A percentile compares a stretch with the other conserved stretches of the same genome.
phyloP scores from a whole-genome alignment of 2,329 filamentous ascomycete species.

The Sclerotiophoma versabilis region DNA sequence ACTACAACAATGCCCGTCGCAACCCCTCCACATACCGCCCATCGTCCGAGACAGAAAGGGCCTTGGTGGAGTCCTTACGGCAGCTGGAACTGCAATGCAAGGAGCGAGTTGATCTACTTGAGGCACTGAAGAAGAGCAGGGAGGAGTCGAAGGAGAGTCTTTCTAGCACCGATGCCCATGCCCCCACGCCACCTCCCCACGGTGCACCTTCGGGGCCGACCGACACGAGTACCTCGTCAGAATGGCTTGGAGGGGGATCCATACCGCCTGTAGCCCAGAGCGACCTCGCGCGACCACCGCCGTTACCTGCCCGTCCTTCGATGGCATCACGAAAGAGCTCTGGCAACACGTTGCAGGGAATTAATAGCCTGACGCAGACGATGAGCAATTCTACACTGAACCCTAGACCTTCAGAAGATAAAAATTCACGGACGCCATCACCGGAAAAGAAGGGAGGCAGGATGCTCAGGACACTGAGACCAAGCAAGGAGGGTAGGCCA shows the following conservation, averaged over 20 bases:
- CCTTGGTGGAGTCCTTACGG: conserved; percentile 79
- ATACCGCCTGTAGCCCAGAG: conserved; percentile 81
- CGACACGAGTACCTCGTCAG: conserved; percentile 26
- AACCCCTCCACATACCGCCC: conserved; percentile 73
- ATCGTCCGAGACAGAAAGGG: conserved; percentile 81
- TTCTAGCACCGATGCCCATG: conserved; percentile 27
- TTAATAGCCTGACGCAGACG: conserved; percentile 33
- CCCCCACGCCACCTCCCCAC: conserved; percentile 36
- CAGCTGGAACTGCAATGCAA: conserved; percentile 91
- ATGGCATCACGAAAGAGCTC: conserved; percentile 57
- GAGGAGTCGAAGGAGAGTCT: conserved; percentile 57
- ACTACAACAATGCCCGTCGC: conserved; percentile 81
- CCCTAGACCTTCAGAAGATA: conserved; percentile 48
- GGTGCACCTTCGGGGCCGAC: conserved; percentile 17
- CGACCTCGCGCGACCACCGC: conserved; percentile 76
- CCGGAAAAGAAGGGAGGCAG: conserved; percentile 65
- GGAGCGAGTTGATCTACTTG: conserved; percentile 87
- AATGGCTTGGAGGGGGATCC: conserved; percentile 79
- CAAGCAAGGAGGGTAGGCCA: conserved; percentile 53
- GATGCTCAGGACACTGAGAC: conserved; percentile 64
- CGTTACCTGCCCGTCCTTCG: conserved; percentile 65
- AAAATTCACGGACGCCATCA: conserved; percentile 64
- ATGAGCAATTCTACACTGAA: conserved; percentile 39
- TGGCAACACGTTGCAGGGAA: conserved; percentile 31
- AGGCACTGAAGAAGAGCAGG: conserved; percentile 75